Percentiles rank a stretch among this genome's conserved stretches.
Conservation (phyloP, 495 filamentous ascomycete genomes). For the Bombardia bombarda region DNA sequence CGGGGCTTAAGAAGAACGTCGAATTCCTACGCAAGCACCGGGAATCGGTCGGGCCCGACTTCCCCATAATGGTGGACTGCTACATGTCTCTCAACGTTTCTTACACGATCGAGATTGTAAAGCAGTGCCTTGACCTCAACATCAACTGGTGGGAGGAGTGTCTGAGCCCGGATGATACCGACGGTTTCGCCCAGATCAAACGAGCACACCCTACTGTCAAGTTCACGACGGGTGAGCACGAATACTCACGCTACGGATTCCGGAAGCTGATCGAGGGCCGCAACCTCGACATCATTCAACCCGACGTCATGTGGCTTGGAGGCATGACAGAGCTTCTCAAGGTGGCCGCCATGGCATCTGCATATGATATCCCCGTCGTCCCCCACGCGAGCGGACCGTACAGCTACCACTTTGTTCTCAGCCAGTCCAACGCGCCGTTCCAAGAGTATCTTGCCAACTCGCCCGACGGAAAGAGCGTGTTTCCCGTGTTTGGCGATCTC, state of each 20-base stretch:
- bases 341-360: constrained; percentile 77
- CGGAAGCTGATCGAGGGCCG: constrained; percentile 87
- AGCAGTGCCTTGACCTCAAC: constrained; percentile 69
- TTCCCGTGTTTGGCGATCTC: constrained; percentile 85
- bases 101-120: constrained; percentile 85
- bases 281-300: constrained; percentile 87
- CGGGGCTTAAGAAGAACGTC: constrained; percentile 77
- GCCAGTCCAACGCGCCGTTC: constrained; percentile 84
- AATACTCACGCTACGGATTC: constrained; percentile 88
- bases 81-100: constrained; percentile 91
- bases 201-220: constrained; percentile 81
- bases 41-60: constrained; percentile 77
- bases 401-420: constrained; percentile 90
- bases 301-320: constrained; percentile 94
- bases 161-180: constrained; percentile 79
- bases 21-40: constrained; percentile 80
- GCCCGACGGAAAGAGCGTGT: constrained; percentile 76
- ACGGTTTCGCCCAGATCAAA: constrained; percentile 82
- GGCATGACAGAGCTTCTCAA: constrained; percentile 88
- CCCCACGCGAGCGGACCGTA: constrained; percentile 88
- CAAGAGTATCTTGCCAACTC: constrained; percentile 93
- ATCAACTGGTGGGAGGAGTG: constrained; percentile 98
- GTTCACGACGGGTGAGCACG: constrained; percentile 93
- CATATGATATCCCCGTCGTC: constrained; percentile 91
- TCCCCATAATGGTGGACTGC: constrained; percentile 90